phyloP scores from a whole-genome alignment of 2,329 filamentous ascomycete genomes.

The Aschersonia sp. region DNA sequence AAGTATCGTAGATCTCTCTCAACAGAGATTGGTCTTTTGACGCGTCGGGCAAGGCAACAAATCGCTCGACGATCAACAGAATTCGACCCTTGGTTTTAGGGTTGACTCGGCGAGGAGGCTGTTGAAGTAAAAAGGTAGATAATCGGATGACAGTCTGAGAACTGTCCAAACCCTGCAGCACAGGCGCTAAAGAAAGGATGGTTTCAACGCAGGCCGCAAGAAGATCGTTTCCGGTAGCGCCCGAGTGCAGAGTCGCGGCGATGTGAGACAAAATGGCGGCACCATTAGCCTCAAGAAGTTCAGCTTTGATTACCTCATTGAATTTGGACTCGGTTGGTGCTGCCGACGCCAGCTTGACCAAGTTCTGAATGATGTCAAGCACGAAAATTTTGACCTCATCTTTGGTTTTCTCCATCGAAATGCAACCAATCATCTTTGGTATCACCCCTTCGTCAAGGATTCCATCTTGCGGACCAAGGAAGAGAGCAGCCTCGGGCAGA shows the following conservation, averaged over 20 bases:
- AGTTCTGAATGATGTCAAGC: slow-evolving; percentile 57
- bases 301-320: slow-evolving; percentile 38
- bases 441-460: slow-evolving; percentile 47
- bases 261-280: slow-evolving; percentile 52
- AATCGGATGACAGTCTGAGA: slow-evolving; percentile 68
- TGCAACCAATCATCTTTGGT: slow-evolving; percentile 54
- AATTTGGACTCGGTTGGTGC: slow-evolving; percentile 40
- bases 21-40: slow-evolving; percentile 31
- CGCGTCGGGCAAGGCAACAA: slow-evolving; percentile 49
- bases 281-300: slow-evolving; percentile 42
- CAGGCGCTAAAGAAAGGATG: slow-evolving; percentile 59
- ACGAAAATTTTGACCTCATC: slow-evolving; percentile 78
- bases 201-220: slow-evolving; percentile 67
- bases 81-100: slow-evolving; percentile 72
- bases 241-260: slow-evolving; percentile 47
- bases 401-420: slow-evolving; percentile 61
- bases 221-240: slow-evolving; percentile 53
- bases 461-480: slow-evolving; percentile 35
- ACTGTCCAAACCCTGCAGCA: slow-evolving; percentile 53
- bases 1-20: slow-evolving; percentile 53
- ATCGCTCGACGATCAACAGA: slow-evolving; percentile 65
- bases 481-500: slow-evolving; percentile 48
- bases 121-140: slow-evolving; percentile 65
- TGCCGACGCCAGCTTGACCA: slow-evolving; percentile 46
- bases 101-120: slow-evolving; percentile 71